Base-by-base conservation (phyloP, 306 rosid genomes). In the Luffa acutangula region DNA sequence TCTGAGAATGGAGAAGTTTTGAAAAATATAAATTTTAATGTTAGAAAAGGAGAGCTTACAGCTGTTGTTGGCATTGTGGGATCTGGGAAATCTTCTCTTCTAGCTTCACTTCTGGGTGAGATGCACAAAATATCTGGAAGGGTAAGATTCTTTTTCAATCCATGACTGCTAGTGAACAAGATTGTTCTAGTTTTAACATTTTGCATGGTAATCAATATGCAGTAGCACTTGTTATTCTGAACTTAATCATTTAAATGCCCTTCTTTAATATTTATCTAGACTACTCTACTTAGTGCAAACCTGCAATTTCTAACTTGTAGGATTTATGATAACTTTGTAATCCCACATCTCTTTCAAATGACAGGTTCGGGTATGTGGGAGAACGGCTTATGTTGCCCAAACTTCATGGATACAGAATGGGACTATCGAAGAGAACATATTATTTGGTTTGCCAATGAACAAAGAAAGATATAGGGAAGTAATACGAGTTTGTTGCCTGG, bases 401-500 rank as follows among this genome's bases (percentile, higher is more conserved):
- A 93, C 98, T 54, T 89, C 98, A 79, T 95, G 98, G 98, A 95
- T 95, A 81, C 98, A 95, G 81, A 95, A 87, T 80, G 98, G 97
- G 66, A 95, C 98, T 17, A 93, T 95, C 58, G 85, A 95, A 81
- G 98, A 95, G 31, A 95, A 95, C 85, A 90, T 95, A 85, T 79
- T 91, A 21, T 95, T 87, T 82, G 97, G 97, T 69, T 81, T 80
- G 86, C 90, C 97, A 72, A 87, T 95, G 93, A 86, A 92, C 85
- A 83, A 89, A 78, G 86, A 75, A 58, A 89, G 84, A 84, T 95
- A 95, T 82, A 81, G 63, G 48, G 93, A 91, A 80, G 91, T 89
- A 37, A 76, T 92, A 53, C 87, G 87, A 82, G 93, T 95, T n/a
- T 95, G 98, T 81, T 89, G 96, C 82, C 82, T 95, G 85, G 97